Evolutionary conservation across 1,284 basidiomycete species (phyloP).

Genomic region (Athelia psychrophila): DNA sequence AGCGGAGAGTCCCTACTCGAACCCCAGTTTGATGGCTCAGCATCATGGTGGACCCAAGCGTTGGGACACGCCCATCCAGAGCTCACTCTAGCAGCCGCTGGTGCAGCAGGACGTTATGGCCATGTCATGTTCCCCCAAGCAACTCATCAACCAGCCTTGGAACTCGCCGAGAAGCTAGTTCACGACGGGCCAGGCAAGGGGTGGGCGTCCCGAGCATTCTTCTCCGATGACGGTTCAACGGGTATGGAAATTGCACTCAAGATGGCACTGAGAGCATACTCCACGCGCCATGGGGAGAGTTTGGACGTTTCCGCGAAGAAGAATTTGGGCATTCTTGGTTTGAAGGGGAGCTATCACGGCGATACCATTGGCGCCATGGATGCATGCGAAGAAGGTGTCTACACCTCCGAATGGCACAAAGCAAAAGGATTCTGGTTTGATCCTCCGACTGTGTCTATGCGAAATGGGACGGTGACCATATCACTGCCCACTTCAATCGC

Average conservation of each 20-base stretch:
- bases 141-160: conserved; percentile 82
- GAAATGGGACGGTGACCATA: conserved; percentile 59
- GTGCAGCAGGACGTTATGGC: conserved; percentile 91
- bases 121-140: conserved; percentile 96
- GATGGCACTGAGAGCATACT: conserved; percentile 87
- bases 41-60: conserved; percentile 98
- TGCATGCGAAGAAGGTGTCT: conserved; percentile 88
- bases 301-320: conserved; percentile 40
- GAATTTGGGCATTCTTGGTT: conserved; percentile 78
- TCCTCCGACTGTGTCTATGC: conserved; percentile 75
- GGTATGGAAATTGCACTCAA: conserved; percentile 97
- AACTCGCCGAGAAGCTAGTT: conserved; percentile 72
- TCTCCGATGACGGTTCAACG: conserved; percentile 93
- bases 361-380: conserved; percentile 99
- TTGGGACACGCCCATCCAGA: conserved; percentile 82
- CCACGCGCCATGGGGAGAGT: conserved; percentile 40
- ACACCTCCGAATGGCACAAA: conserved; percentile 96
- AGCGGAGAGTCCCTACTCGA: conserved; percentile 46
- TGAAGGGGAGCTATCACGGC: conserved; percentile 95
- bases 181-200: conserved; percentile 73
- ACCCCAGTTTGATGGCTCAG: conserved; percentile 86
- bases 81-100: conserved; percentile 83
- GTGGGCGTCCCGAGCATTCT: conserved; percentile 93
- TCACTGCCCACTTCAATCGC: conserved; percentile 55
- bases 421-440: conserved; percentile 95